A percentile compares a stretch with the other conserved stretches of the same genome.
These are phyloP conservation scores for Solanum aculeatissimum DNA, from an alignment of 305 asterid species.

Conservation along the genomic window DNA sequence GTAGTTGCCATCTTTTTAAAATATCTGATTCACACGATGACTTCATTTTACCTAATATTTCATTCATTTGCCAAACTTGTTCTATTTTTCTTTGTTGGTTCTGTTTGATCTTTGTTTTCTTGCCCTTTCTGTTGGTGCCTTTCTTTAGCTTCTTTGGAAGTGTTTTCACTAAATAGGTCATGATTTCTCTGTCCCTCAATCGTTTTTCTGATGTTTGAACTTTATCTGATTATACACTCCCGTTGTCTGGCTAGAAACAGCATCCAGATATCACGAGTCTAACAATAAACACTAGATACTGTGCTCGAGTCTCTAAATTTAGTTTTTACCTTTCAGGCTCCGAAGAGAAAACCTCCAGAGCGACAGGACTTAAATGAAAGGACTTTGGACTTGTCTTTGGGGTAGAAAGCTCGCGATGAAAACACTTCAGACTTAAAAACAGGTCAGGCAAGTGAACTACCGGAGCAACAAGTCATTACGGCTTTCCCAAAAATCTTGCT, in stretches of 20 bases:
- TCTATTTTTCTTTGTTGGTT: not conserved
- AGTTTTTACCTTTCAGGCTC: not conserved
- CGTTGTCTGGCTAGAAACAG: not conserved
- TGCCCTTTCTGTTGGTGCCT: not conserved
- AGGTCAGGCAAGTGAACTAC: slow-evolving; percentile 9
- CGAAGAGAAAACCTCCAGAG: slow-evolving; percentile 3
- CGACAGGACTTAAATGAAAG: slow-evolving; percentile 77
- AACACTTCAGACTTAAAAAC: slow-evolving; percentile 25
- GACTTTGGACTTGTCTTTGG: slow-evolving; percentile 73
- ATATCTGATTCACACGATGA: not conserved
- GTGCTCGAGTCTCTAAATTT: not conserved
- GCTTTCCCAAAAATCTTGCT: not conserved
- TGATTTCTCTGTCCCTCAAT: not conserved
- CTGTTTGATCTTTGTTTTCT: not conserved
- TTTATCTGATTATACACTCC: not conserved
- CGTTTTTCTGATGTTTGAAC: not conserved
- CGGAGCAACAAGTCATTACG: not conserved
- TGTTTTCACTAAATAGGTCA: not conserved
- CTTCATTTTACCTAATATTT: not conserved
- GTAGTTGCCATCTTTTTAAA: not conserved
- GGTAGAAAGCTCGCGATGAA: slow-evolving; percentile 50
- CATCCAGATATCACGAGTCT: not conserved
- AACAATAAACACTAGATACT: not conserved
- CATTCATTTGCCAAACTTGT: not conserved
- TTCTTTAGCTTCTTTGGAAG: not conserved